A percentile compares a stretch with the other conserved stretches of the same genome.
Evolutionary conservation across 1,139 yeast genomes (phyloP).

Genomic region (Yamadazyma friedrichii): DNA sequence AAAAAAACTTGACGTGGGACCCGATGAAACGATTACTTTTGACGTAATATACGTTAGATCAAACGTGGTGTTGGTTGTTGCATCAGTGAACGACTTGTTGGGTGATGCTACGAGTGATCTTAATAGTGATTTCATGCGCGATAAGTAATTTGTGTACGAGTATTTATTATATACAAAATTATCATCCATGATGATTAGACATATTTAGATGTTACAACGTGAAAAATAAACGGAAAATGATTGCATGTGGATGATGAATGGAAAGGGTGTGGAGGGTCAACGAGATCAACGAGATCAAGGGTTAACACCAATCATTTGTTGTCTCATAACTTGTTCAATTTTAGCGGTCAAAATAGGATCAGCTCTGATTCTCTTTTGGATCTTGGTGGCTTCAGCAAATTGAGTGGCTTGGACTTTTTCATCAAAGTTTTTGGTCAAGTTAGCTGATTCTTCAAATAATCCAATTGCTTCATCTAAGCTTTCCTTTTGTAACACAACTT

Average conservation of each 20-base stretch:
- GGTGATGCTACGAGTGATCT: slow-evolving; percentile 18
- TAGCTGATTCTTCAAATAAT: slow-evolving; percentile 79
- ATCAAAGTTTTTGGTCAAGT: slow-evolving; percentile 76
- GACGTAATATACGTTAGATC: slow-evolving; percentile 69
- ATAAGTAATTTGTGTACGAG: neutral
- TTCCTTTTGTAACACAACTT: slow-evolving; percentile 81
- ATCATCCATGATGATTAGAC: neutral
- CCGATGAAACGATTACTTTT: slow-evolving; percentile 66
- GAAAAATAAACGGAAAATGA: neutral
- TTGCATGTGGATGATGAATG: neutral
- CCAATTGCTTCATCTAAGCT: slow-evolving; percentile 78
- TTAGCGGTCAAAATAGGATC: slow-evolving; percentile 59
- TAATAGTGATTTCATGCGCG: slow-evolving; percentile 15
- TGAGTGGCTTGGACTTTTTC: slow-evolving; percentile 92
- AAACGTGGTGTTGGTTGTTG: slow-evolving; percentile 18
- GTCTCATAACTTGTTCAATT: slow-evolving; percentile 46
- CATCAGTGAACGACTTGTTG: slow-evolving; percentile 8
- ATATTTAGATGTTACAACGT: neutral
- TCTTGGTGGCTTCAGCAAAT: slow-evolving; percentile 87
- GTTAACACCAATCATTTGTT: slow-evolving; percentile 16
- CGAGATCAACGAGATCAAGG: neutral
- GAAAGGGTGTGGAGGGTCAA: neutral
- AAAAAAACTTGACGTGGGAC: slow-evolving; percentile 54
- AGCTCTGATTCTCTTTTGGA: slow-evolving; percentile 69
- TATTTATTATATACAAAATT: slow-evolving; percentile 4